Conservation (phyloP, 495 filamentous ascomycete genomes). For the Pyrenula massariospora region DNA sequence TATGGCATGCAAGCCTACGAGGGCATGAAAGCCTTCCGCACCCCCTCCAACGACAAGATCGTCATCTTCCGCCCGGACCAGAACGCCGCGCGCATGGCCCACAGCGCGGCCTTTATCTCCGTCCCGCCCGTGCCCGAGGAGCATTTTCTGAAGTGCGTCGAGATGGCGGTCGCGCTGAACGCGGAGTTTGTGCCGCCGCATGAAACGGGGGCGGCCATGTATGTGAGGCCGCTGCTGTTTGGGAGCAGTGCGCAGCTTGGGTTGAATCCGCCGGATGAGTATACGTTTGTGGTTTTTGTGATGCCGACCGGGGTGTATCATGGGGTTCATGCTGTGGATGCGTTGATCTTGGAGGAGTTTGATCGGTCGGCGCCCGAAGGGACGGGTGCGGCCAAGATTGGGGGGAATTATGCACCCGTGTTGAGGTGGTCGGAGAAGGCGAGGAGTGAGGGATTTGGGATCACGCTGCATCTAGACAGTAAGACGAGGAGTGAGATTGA, state of each 20-base stretch:
- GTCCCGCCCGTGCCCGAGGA: conserved; percentile 64
- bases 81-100: conserved; percentile 72
- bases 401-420: conserved; percentile 77
- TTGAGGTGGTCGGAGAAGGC: conserved; percentile 69
- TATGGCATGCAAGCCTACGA: conserved; percentile 93
- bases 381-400: conserved; percentile 62
- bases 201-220: conserved; percentile 75
- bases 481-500: conserved; percentile 68
- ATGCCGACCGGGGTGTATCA: conserved; percentile 85
- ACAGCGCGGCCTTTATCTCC: conserved; percentile 65
- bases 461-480: conserved; percentile 81
- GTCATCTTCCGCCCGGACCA: conserved; percentile 69
- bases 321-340: conserved; percentile 68
- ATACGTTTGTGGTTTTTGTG: conserved; percentile 75
- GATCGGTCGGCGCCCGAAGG: conserved; percentile 65
- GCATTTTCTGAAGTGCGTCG: conserved; percentile 61
- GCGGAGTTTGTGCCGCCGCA: conserved; percentile 82
- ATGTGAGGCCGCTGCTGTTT: conserved; percentile 78
- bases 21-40: conserved; percentile 83
- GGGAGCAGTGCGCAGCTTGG: conserved; percentile 72
- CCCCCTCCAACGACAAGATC: conserved; percentile 46
- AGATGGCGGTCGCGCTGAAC: conserved; percentile 70
- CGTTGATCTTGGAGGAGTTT: conserved; percentile 66
- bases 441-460: conserved; percentile 59
- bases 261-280: conserved; percentile 74